These are phyloP conservation scores for Exserohilum rostratum DNA, from an alignment of 2,329 filamentous ascomycete genomes.

Conservation along the genomic window DNA sequence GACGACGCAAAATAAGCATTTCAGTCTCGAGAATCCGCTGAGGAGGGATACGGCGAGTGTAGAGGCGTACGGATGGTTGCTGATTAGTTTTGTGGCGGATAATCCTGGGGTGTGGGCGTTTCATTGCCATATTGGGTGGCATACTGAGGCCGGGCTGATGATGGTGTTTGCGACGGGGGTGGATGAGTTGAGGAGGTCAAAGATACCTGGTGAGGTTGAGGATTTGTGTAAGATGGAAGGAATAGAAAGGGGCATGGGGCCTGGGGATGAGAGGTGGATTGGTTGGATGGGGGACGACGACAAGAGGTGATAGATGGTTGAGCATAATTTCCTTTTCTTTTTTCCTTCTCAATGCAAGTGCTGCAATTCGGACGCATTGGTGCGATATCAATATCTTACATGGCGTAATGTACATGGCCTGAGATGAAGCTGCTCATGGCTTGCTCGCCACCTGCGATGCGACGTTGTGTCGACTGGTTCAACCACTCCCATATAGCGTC, in stretches of 20 bases:
- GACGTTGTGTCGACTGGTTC: not conserved
- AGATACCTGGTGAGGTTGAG: slow-evolving; percentile 54
- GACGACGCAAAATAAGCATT: slow-evolving; percentile 24
- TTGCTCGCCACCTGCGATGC: not conserved
- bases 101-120: slow-evolving; percentile 68
- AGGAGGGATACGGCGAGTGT: slow-evolving; percentile 72
- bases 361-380: not conserved
- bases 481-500: not conserved
- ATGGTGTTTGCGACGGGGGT: slow-evolving; percentile 64
- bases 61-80: slow-evolving; percentile 68
- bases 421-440: not conserved
- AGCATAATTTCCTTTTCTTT: not conserved
- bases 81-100: slow-evolving; percentile 65
- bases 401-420: slow-evolving; percentile 2
- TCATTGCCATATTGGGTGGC: slow-evolving; percentile 79
- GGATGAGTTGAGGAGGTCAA: slow-evolving; percentile 53
- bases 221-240: slow-evolving; percentile 57
- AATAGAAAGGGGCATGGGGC: slow-evolving; percentile 51
- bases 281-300: slow-evolving; percentile 29
- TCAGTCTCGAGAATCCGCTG: slow-evolving; percentile 53
- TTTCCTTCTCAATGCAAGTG: not conserved
- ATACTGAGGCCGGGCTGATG: slow-evolving; percentile 41
- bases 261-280: slow-evolving; percentile 57
- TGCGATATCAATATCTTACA: slow-evolving; percentile 1
- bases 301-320: not conserved